Evolutionary conservation across 2,329 filamentous ascomycete species (phyloP).

Genomic region (Metarhizium brunneum): DNA sequence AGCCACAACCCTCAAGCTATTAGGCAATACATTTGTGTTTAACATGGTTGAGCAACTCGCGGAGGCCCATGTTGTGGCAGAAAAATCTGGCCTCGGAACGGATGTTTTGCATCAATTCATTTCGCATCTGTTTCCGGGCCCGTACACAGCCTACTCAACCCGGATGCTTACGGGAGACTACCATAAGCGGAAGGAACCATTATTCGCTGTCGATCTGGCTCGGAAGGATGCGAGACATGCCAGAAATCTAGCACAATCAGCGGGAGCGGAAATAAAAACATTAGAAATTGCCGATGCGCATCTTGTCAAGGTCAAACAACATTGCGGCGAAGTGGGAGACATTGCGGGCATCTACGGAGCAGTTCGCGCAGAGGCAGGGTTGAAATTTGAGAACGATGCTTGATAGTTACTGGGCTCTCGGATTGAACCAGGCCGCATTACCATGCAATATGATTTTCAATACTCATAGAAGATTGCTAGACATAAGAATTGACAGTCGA

Average conservation of each 20-base stretch:
- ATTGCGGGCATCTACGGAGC: constrained; percentile 77
- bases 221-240: constrained; percentile 77
- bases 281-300: constrained; percentile 61
- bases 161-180: constrained; percentile 72
- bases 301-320: constrained; percentile 58
- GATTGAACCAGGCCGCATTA: not conserved
- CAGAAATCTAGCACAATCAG: constrained; percentile 51
- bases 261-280: constrained; percentile 54
- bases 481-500: too few species aligned
- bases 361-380: constrained; percentile 61
- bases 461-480: too few species aligned
- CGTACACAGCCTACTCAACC: constrained; percentile 64
- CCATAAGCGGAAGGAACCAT: constrained; percentile 63
- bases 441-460: not conserved
- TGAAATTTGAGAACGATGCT: constrained; percentile 32
- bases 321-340: constrained; percentile 62
- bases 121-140: constrained; percentile 63
- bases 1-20: constrained; percentile 65
- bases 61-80: constrained; percentile 69
- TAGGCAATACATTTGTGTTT: constrained; percentile 80
- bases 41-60: constrained; percentile 74
- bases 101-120: constrained; percentile 64
- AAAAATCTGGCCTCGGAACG: constrained; percentile 68
- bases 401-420: not conserved
- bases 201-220: constrained; percentile 75